Conservation (phyloP, 768 basidiomycete species). For the Lactarius trivialis region DNA sequence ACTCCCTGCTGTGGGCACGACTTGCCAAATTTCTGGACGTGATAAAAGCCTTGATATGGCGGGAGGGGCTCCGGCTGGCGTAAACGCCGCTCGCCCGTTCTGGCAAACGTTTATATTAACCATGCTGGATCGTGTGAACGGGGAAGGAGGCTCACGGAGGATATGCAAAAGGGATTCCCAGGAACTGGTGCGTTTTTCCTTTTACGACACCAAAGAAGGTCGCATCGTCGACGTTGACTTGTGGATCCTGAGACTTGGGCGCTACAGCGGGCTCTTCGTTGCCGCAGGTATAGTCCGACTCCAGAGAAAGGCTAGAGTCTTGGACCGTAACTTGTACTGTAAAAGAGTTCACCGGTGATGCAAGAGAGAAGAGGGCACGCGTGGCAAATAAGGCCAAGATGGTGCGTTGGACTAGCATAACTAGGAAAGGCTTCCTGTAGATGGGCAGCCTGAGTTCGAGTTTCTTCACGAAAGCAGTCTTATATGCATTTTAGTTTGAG, state of each 20-base stretch:
- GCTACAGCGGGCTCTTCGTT: neutral
- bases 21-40: slow-evolving; percentile 21
- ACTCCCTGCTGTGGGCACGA: slow-evolving; percentile 27
- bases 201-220: neutral
- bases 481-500: neutral
- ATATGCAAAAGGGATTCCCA: neutral
- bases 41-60: slow-evolving; percentile 20
- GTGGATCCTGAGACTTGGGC: neutral
- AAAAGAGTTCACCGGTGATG: neutral
- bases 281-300: neutral
- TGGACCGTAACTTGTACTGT: neutral
- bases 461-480: neutral
- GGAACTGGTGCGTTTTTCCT: neutral
- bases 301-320: neutral
- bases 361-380: neutral
- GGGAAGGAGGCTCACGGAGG: neutral
- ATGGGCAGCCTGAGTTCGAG: neutral
- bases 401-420: neutral
- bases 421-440: neutral
- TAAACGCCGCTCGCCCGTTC: slow-evolving; percentile 35
- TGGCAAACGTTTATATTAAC: slow-evolving; percentile 9
- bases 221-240: neutral
- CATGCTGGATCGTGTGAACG: neutral
- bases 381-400: neutral
- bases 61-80: slow-evolving; percentile 26